These are phyloP conservation scores for Akanthomyces muscarius DNA, from an alignment of 2,329 filamentous ascomycete species.

Conservation along the genomic window DNA sequence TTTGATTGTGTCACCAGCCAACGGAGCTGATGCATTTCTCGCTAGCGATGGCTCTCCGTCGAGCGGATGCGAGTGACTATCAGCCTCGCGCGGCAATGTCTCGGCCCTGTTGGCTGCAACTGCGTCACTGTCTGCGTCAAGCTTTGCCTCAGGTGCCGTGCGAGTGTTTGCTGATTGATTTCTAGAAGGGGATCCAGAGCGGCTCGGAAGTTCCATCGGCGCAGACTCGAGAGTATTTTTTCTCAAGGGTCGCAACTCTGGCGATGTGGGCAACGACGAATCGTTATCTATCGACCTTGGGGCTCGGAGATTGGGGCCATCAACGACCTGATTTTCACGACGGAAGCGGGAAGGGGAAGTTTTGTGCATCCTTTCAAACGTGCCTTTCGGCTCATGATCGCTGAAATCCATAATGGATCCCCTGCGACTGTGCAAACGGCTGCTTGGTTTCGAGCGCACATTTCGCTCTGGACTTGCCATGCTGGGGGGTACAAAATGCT, in stretches of 20 bases:
- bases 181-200: conserved; percentile 59
- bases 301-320: conserved; percentile 40
- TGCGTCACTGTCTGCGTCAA: background rate
- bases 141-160: background rate
- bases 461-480: conserved; percentile 32
- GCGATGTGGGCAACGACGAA: conserved; percentile 48
- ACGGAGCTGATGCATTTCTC: conserved; percentile 32
- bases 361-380: conserved; percentile 21
- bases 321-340: conserved; percentile 42
- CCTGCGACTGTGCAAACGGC: conserved; percentile 32
- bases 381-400: conserved; percentile 35
- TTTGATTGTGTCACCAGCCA: conserved; percentile 45
- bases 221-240: conserved; percentile 51
- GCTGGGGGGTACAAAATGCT: conserved; percentile 31
- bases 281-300: conserved; percentile 42
- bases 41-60: conserved; percentile 20
- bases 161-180: background rate
- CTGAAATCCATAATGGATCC: conserved; percentile 38
- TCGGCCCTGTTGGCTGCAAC: background rate
- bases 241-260: conserved; percentile 45
- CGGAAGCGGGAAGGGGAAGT: conserved; percentile 26
- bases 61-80: conserved; percentile 18
- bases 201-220: conserved; percentile 63
- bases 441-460: conserved; percentile 26
- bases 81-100: conserved; percentile 17